Conservation (phyloP, 306 rosid genomes). For the Styphnolobium japonicum region DNA sequence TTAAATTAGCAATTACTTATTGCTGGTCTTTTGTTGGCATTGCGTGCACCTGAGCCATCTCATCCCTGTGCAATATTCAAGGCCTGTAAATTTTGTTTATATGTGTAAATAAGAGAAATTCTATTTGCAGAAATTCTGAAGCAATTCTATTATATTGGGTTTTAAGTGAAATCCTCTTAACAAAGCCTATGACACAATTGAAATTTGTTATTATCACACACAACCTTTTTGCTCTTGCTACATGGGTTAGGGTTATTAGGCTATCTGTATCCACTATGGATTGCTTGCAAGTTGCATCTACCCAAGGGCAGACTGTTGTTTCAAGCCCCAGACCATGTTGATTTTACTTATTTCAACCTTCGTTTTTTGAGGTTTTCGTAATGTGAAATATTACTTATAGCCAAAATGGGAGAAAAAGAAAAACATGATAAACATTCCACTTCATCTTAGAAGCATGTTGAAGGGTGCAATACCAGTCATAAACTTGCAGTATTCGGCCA, state of each 20-base stretch:
- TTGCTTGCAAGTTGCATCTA: neutral
- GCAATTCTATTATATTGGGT: neutral
- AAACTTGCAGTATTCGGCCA: neutral
- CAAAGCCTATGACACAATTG: neutral
- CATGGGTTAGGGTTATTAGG: slow-evolving; percentile 4
- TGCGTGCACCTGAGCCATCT: neutral
- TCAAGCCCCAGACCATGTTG: neutral
- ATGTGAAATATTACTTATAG: neutral
- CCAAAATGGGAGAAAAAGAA: neutral
- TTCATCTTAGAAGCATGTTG: neutral
- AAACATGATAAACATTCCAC: neutral
- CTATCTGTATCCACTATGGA: neutral
- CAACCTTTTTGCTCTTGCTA: neutral
- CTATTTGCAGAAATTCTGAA: neutral
- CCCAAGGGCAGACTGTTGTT: neutral
- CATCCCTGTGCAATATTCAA: neutral
- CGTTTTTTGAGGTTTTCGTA: neutral
- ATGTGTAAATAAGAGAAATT: neutral
- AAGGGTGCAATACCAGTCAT: neutral
- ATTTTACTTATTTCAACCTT: neutral
- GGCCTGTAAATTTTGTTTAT: neutral
- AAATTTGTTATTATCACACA: neutral
- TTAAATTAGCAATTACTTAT: slow-evolving; percentile 1
- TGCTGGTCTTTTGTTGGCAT: neutral
- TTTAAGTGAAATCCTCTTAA: neutral